phyloP scores from a whole-genome alignment of 768 basidiomycete genomes.

The Suillus fuscotomentosus region DNA sequence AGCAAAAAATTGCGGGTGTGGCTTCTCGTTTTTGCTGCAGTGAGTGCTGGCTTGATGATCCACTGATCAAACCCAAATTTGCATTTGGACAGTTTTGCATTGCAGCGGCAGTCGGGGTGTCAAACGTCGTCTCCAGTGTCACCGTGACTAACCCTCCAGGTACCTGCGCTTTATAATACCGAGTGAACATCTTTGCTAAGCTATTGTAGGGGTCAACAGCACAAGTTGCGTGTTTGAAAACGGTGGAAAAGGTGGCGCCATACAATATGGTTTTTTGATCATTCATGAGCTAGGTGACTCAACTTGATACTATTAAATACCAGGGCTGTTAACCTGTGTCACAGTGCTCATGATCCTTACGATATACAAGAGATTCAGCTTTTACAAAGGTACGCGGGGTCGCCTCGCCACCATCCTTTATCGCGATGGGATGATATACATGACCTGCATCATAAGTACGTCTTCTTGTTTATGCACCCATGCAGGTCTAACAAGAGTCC shows the following conservation, averaged over 20 bases:
- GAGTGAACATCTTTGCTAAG: background rate
- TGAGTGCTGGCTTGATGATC: background rate
- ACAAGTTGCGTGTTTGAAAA: background rate
- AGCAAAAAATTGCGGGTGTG: background rate
- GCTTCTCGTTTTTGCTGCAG: background rate
- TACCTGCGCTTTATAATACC: background rate
- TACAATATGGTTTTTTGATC: background rate
- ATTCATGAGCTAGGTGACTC: conserved; percentile 1
- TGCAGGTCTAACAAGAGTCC: background rate
- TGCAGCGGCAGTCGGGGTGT: background rate
- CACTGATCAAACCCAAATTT: background rate
- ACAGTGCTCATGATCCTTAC: conserved; percentile 1
- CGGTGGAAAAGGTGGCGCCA: background rate
- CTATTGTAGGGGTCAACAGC: background rate
- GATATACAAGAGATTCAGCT: background rate
- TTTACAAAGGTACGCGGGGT: background rate
- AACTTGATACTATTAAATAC: background rate
- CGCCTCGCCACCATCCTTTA: conserved; percentile 1
- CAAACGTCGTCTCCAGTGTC: background rate
- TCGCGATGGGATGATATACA: background rate
- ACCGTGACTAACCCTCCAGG: no score
- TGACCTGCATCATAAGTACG: background rate
- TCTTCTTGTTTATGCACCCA: background rate
- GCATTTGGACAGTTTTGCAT: background rate
- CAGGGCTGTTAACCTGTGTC: background rate